These are phyloP conservation scores for Sphaceloma murrayae DNA, from an alignment of 2,329 filamentous ascomycete species.

Conservation along the genomic window DNA sequence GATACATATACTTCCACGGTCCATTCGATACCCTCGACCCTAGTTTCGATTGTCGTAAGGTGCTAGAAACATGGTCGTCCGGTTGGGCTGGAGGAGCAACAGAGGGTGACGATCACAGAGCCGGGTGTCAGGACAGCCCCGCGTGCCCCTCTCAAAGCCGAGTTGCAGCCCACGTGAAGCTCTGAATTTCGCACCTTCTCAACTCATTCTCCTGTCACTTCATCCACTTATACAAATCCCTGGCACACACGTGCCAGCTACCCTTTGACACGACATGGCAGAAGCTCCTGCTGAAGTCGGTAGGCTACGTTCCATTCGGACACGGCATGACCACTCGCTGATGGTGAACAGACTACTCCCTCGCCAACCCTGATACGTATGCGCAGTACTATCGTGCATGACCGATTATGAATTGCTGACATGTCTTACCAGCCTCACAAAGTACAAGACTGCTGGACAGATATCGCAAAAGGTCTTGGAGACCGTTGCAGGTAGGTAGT, in stretches of 20 bases:
- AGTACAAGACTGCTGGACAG: constrained; percentile 93
- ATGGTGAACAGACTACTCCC: constrained; percentile 28
- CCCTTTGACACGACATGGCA: background rate
- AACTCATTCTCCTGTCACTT: background rate
- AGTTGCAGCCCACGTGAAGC: constrained; percentile 11
- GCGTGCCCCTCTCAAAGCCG: constrained; percentile 12
- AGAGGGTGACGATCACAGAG: background rate
- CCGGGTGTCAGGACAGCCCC: constrained; percentile 5
- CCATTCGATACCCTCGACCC: too few species aligned
- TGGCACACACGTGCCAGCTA: constrained; percentile 2
- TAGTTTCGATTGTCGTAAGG: too few species aligned
- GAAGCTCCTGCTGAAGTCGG: constrained; percentile 6
- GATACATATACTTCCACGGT: too few species aligned
- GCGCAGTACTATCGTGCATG: constrained; percentile 4
- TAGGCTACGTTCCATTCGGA: background rate
- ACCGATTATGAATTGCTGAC: too few species aligned
- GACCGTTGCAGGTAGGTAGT: constrained; percentile 58
- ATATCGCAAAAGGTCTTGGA: constrained; percentile 95
- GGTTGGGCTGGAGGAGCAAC: background rate
- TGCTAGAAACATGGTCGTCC: too few species aligned
- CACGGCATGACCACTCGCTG: background rate
- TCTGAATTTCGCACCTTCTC: constrained; percentile 15
- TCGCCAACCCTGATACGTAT: constrained; percentile 32
- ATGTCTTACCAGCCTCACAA: constrained; percentile 94
- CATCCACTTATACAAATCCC: background rate